Percentiles rank a stretch among this genome's conserved stretches.
phyloP scores from a whole-genome alignment of 371 early-diverging fungal species.

The Batrachochytrium dendrobatidis region DNA sequence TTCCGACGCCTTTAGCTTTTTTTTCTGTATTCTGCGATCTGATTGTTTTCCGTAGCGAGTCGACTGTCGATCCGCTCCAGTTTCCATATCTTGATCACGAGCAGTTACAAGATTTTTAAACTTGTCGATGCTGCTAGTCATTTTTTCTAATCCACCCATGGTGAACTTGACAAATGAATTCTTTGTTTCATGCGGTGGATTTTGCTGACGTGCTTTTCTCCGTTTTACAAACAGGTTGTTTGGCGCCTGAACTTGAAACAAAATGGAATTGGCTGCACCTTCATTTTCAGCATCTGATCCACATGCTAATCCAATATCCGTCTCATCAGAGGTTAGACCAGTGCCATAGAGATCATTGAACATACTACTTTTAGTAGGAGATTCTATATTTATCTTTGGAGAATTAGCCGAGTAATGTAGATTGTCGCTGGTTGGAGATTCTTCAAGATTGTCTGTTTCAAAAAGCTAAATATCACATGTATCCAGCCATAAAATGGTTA shows the following conservation, averaged over 20 bases:
- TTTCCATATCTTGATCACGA: background rate
- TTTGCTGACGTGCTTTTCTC: background rate
- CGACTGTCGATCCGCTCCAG: background rate
- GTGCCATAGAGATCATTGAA: too few relatives aligned
- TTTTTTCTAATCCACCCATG: constrained; percentile 14
- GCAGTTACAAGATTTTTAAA: constrained; percentile 18
- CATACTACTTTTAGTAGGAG: too few relatives aligned
- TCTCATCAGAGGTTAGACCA: too few relatives aligned
- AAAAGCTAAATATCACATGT: too few relatives aligned
- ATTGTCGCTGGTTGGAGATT: background rate
- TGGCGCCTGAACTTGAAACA: background rate
- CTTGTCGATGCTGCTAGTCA: constrained; percentile 17
- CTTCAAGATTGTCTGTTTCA: background rate
- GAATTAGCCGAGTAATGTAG: too few relatives aligned
- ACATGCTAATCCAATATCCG: too few relatives aligned
- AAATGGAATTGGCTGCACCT: background rate
- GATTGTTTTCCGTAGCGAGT: background rate
- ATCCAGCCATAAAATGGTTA: too few relatives aligned
- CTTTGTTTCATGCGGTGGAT: background rate
- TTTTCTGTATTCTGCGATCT: background rate
- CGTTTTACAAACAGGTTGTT: background rate
- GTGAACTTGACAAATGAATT: constrained; percentile 8
- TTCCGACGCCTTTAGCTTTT: background rate
- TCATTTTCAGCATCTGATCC: background rate
- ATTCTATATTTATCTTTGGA: too few relatives aligned